phyloP scores from a whole-genome alignment of 176 grass and related monocot species.

The Secale cereale region DNA sequence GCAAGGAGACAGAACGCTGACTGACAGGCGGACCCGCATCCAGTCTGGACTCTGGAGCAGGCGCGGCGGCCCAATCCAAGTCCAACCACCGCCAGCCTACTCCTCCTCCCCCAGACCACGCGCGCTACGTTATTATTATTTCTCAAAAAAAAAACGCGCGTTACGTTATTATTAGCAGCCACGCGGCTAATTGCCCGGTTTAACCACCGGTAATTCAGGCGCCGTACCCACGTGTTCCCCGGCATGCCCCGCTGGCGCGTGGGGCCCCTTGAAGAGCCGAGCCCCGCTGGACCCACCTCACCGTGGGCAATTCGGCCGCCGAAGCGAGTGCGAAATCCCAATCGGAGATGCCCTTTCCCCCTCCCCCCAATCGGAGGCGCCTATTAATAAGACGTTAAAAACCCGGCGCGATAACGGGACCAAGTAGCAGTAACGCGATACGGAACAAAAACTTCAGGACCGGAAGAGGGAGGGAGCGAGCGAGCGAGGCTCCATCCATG shows the following conservation, averaged over 20 bases:
- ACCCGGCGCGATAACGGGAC: slow-evolving; percentile 15
- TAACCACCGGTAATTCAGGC: not conserved
- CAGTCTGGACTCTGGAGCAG: slow-evolving; percentile 2
- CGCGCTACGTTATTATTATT: slow-evolving; percentile 14
- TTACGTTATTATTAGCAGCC: slow-evolving; percentile 8
- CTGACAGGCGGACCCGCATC: not conserved
- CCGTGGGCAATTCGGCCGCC: not conserved
- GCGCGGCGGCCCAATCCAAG: not conserved
- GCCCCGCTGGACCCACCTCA: not conserved
- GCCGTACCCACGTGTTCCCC: not conserved
- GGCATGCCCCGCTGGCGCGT: not conserved
- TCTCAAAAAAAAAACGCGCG: too few relatives aligned
- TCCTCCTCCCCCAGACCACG: slow-evolving; percentile 8
- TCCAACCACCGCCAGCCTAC: slow-evolving; percentile 32
- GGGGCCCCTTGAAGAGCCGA: not conserved
- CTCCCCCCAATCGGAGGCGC: slow-evolving; percentile 10
- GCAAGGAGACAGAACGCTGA: not conserved
- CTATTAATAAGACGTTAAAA: slow-evolving; percentile 49
- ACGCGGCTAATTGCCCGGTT: not conserved
- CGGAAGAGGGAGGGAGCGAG: not conserved
- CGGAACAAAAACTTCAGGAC: not conserved
- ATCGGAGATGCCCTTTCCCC: not conserved
- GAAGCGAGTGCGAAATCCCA: not conserved
- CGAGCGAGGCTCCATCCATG: not conserved
- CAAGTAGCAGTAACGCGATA: not conserved